Base-by-base conservation (phyloP, 805 yeast genomes). In the Clavispora santaluciae region DNA sequence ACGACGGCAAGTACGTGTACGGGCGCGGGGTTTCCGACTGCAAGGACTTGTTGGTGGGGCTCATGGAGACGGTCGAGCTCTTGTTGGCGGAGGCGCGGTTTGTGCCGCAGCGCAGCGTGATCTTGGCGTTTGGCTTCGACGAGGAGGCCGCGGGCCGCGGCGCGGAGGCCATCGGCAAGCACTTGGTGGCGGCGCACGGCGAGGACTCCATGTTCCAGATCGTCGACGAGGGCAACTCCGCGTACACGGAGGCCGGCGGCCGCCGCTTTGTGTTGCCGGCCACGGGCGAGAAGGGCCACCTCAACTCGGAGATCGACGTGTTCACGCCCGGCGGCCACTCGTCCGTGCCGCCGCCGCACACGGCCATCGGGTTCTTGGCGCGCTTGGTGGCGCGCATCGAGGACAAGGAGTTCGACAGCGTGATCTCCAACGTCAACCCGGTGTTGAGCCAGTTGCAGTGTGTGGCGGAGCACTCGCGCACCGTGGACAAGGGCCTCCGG, bases 241-340 rank as follows among this genome's bases (percentile, higher is more conserved):
- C 48, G 7, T 43, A 13, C n/a, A 33, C 33, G 2, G 51, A 45
- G 8, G 40, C 49, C 7, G 62, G 63, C 35, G 76, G 71, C 12
- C 28, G 36, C 22, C 39, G 35, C 13, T 46, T 26, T 23, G 40
- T 45, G 16, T 35, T 46, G 6, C 74, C 75, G 2, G 73, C 70
- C 10, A 68, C 75, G 2, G 70, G 74, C 9, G 79, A 74, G 48
- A 74, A 74, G 53, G 79, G 79, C 0, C 62, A 67, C 41, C 43
- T 72, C 29, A 64, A 74, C 50, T 52, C 73, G 2, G 45, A 55
- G n/a, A 59, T 74, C 31, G 66, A 62, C 17, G 52, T 74, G 26
- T 63, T 50, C 34, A 66, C 75, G 6, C 73, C 72, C 5, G 79
- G 79, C 18, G 79, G 79, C 0, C 79, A 74, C 52, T 72, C 78